Evolutionary conservation across 805 yeast species (phyloP), one percentile per base, ranked within the genome.

Genomic region (Naumovozyma dairenensis): DNA sequence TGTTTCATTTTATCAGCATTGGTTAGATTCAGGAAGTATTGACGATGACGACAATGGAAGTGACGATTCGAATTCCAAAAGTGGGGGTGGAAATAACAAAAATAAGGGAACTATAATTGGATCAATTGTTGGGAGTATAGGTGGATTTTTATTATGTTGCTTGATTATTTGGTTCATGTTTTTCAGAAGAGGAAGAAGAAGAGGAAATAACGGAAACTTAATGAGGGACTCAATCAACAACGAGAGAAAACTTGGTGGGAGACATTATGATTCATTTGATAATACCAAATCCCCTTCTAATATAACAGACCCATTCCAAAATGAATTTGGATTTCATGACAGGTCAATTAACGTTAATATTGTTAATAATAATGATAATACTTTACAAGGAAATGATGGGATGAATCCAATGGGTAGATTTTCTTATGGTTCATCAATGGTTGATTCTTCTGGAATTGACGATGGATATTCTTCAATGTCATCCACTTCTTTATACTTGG

Each of bases 121-220:
- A 15, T 46, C 57, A 25, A 54, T 53, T 1, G 53, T 55, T 4
- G 59, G 60, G 7, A 44, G 56, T 20, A 47, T 55, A 5, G 48
- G 52, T 12, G 60, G 60, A 16, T 31, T 48, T 10, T 9, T 45
- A 6, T n/a, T 45, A 14, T 40, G 46, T 35, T 31, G 36, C 16
- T 13, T 47, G 6, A 15, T 52, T 12, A 24, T 44, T 15, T 51
- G 48, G 48, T 32, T 43, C 16, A 18, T 51, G 12, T 17, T 46
- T 6, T 38, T 43, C 22, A 39, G 35, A 25, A 35, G 38, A 14
- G 37, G 43, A 26, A 44, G 41, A 29, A 31, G 31, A 6, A 36
- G 13, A 14, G n/a, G 33, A 20, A 32, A 20, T 13, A 34, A 32
- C 14, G 29, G 17, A 3, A 21, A 30, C n/a, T n/a, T n/a, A n/a